These are phyloP conservation scores for Rhodotorula sp. DNA, from an alignment of 1,284 basidiomycete species.

Conservation along the genomic window DNA sequence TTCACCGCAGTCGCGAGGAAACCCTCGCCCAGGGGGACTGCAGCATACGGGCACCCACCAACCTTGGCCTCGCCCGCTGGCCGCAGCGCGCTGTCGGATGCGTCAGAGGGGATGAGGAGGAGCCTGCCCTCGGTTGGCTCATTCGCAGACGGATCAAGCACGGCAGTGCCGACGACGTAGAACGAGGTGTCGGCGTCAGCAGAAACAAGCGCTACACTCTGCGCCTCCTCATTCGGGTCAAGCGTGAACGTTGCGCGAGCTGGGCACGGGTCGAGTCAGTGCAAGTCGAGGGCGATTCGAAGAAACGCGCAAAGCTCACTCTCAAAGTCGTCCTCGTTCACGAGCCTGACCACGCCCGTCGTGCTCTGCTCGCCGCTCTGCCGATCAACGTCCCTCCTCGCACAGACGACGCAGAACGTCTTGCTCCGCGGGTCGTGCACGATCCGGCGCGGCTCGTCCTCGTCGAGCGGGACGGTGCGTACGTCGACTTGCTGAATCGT, in stretches of 20 bases:
- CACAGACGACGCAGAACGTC: constrained; percentile 39
- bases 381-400: constrained; percentile 41
- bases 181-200: neutral
- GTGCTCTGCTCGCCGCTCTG: constrained; percentile 25
- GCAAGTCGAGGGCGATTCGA: no score
- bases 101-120: constrained; percentile 12
- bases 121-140: constrained; percentile 40
- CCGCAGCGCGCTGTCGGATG: neutral
- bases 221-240: constrained; percentile 1
- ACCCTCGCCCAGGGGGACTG: constrained; percentile 24
- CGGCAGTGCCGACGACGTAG: constrained; percentile 40
- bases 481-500: constrained; percentile 48
- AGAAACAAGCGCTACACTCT: neutral
- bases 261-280: neutral
- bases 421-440: constrained; percentile 35
- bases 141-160: constrained; percentile 1
- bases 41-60: constrained; percentile 41
- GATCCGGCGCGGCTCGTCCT: constrained; percentile 50
- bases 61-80: neutral
- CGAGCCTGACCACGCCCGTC: constrained; percentile 30
- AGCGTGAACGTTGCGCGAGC: neutral
- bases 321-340: constrained; percentile 38
- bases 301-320: constrained; percentile 16
- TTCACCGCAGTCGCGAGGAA: constrained; percentile 41
- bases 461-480: constrained; percentile 48